Evolutionary conservation across 129 eudicot genomes (phyloP), one percentile per base, ranked within the genome.

Genomic region (Pittosporum tobira): DNA sequence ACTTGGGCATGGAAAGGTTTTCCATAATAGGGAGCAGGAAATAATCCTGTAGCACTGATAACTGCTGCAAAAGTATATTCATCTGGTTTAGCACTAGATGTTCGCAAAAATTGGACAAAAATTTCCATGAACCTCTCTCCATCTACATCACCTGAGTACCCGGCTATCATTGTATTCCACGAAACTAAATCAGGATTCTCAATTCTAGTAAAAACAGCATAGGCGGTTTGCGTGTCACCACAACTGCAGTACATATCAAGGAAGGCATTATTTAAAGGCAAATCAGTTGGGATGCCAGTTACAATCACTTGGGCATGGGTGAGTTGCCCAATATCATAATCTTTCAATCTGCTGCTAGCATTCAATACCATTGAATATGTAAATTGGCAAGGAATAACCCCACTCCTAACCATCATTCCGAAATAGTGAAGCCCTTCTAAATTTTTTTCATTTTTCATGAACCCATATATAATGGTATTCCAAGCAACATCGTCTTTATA

Each of bases 141-240:
- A 46, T 79, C 76, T 16, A 75, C 76, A 30, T 57, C 73, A 15
- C 61, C 77, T 7, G 80, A 54, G 48, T 37, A 72, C 40, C 87
- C 94, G 3, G 84, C 70, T 55, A 85, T 67, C 82, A 89, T 70
- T 3, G 97, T 71, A 71, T 89, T 89, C 88, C 94, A 90, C 7
- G 97, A 90, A 42, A 90, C 81, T 62, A 81, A 74, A 83, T 90
- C 94, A 0, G 89, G 95, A 20, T 69, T 62, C 66, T 71, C 47
- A 34, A 90, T 83, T 43, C 71, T 66, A 28, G 44, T 53, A 48
- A 85, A 90, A 44, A 80, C 79, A 8, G 31, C 54, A 5, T 31
- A 67, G 0, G 88, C 89, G 13, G 76, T 53, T 27, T 51, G 20
- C 2, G 70, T 63, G 23, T 82, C 86, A n/a, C 87, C 72, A 27